Conservation (phyloP, 2,329 filamentous ascomycete species). For the Colletotrichum karsti region DNA sequence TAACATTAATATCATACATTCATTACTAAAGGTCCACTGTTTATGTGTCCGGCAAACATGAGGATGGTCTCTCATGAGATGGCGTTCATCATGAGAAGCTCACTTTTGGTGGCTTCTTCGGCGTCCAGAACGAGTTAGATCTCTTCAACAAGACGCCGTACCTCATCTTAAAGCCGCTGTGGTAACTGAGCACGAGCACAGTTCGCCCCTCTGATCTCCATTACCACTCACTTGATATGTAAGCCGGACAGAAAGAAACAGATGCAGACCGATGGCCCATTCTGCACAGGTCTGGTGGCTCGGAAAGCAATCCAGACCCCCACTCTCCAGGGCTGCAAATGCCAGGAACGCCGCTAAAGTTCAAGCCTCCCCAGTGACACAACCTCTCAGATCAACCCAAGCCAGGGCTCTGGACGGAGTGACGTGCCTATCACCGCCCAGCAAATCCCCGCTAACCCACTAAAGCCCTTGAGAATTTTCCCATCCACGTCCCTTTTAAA, state of each 20-base stretch:
- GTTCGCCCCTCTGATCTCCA: background rate
- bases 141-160: background rate
- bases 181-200: background rate
- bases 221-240: background rate
- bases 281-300: conserved; percentile 2
- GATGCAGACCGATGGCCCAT: background rate
- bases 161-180: background rate
- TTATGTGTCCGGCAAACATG: background rate
- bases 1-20: background rate
- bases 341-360: conserved; percentile 19
- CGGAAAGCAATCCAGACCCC: background rate
- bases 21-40: background rate
- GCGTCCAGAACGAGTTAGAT: background rate
- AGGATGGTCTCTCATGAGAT: background rate
- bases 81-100: no score
- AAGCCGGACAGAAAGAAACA: conserved; percentile 10
- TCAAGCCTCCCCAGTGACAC: conserved; percentile 8
- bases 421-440: conserved; percentile 27
- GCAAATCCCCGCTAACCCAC: conserved; percentile 32
- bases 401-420: conserved; percentile 19
- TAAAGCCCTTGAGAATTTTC: conserved; percentile 32
- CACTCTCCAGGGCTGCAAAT: conserved; percentile 25
- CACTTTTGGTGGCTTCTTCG: no score
- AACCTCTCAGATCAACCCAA: background rate
- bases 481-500: conserved; percentile 31